phyloP scores from a whole-genome alignment of 345 rosid genomes.

The Syzygium aromaticum region DNA sequence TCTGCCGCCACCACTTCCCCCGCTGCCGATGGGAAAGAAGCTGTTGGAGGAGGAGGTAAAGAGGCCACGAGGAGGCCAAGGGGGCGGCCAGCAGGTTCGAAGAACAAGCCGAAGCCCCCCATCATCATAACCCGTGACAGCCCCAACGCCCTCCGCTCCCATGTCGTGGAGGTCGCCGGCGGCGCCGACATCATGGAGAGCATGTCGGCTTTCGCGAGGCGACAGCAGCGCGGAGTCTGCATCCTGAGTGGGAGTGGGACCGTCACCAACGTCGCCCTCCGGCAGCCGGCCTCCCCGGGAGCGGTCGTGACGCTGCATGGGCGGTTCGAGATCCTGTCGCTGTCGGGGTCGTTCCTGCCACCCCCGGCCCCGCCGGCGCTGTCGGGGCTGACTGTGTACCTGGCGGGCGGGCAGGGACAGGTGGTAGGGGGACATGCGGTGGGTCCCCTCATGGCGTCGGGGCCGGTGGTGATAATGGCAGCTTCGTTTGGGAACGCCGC shows the following conservation, averaged over 20 bases:
- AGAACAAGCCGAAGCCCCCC: conserved; percentile 89
- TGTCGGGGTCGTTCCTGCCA: conserved; percentile 83
- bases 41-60: conserved; percentile 31
- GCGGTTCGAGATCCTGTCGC: conserved; percentile 82
- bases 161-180: conserved; percentile 77
- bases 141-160: conserved; percentile 92
- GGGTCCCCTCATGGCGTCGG: conserved; percentile 72
- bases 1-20: conserved; percentile 4
- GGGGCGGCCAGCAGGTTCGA: conserved; percentile 86
- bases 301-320: conserved; percentile 83
- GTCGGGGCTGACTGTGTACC: conserved; percentile 68
- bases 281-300: conserved; percentile 77
- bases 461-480: conserved; percentile 90
- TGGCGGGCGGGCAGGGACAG: conserved; percentile 98
- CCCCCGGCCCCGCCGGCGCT: conserved; percentile 97
- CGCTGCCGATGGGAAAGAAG: conserved; percentile 17
- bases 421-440: conserved; percentile 90
- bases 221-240: conserved; percentile 83
- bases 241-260: conserved; percentile 84
- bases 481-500: conserved; percentile 99
- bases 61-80: conserved; percentile 61
- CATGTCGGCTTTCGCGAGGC: conserved; percentile 62
- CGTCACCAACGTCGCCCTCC: conserved; percentile 68
- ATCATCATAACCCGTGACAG: conserved; percentile 91
- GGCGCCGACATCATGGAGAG: conserved; percentile 82